Base-by-base conservation (phyloP, 2,329 filamentous ascomycete genomes). In the Fusarium pseudocircinatum region DNA sequence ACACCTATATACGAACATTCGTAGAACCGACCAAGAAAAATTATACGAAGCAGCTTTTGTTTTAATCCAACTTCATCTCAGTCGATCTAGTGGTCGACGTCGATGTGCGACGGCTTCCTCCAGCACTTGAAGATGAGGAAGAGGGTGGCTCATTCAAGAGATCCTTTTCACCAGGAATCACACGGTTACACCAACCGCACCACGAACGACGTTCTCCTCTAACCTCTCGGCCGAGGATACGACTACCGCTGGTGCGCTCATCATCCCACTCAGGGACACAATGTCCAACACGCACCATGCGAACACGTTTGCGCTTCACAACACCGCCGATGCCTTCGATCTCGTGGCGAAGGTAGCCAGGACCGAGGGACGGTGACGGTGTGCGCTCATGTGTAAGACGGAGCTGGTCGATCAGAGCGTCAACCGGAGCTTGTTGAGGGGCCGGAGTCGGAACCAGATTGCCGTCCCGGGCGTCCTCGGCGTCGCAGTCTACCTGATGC, bases 151-250 rank as follows among this genome's bases (percentile, higher is more conserved):
- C 74, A 52, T 78, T 79, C 24, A 68, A 67, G 22, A 78, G 63
- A 46, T 90, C 88, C 72, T 83, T 84, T 44, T 82, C 81, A 5
- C 90, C 87, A 0, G 91, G 91, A 59, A 97, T 89, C 7, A 94
- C 91, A 69, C 94, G 87, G 81, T 87, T 90, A 81, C 96, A 98
- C 95, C 96, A 98, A 0, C 93, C 94, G 81, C 95, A 98, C 94
- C 94, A 97, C 79, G 93, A 95, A 69, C 95, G 88, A 63, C 90
- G 86, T 54, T 83, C 82, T 2, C 94, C 93, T 20, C 85, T 85
- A 60, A 91, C 87, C 82, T 98, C 96, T 30, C 92, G 85, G 22
- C 87, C 87, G 32, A 98, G 84, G 74, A 93, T 92, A 64, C 87
- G 86, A 9, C 90, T 90, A 13, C 87, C 78, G 5, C 67, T 86